A percentile compares a stretch with the other conserved stretches of the same genome.
Evolutionary conservation across 495 filamentous ascomycete genomes (phyloP).

Genomic region (Aspergillus affinis): DNA sequence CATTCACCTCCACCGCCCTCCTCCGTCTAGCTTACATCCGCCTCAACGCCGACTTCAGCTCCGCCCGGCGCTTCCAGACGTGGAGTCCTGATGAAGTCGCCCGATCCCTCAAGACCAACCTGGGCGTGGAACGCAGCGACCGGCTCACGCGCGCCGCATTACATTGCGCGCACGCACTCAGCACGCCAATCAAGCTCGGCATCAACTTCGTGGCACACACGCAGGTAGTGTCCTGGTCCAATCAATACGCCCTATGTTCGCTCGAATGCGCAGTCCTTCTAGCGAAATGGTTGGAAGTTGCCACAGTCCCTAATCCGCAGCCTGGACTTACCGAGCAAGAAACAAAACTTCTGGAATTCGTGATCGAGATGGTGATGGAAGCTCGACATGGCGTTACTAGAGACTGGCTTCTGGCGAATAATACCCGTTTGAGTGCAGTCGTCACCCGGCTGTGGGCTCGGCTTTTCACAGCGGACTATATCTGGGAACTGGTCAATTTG

Average conservation of each 20-base stretch:
- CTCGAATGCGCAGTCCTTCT: conserved; percentile 70
- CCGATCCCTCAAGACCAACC: conserved; percentile 55
- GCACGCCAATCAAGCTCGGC: conserved; percentile 65
- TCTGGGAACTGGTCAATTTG: conserved; percentile 65
- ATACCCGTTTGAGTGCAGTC: conserved; percentile 59
- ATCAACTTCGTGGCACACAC: conserved; percentile 69
- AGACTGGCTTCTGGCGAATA: conserved; percentile 48
- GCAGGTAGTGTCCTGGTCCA: conserved; percentile 68
- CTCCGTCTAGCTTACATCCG: conserved; percentile 66
- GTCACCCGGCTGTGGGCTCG: conserved; percentile 68
- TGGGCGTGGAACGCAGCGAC: conserved; percentile 55
- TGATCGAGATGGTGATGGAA: conserved; percentile 68
- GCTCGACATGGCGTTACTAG: conserved; percentile 56
- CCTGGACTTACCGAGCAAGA: conserved; percentile 54
- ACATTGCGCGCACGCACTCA: conserved; percentile 68
- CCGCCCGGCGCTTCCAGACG: conserved; percentile 60
- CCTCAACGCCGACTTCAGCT: conserved; percentile 64
- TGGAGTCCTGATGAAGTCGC: conserved; percentile 62
- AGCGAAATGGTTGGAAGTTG: conserved; percentile 51
- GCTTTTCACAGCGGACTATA: conserved; percentile 65
- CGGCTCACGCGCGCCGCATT: conserved; percentile 60
- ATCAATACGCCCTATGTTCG: conserved; percentile 68
- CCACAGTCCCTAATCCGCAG: conserved; percentile 33
- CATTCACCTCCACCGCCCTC: conserved; percentile 67
- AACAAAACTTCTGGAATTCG: conserved; percentile 56